Base-by-base conservation (phyloP, 2,329 filamentous ascomycete species). In the Cladophialophora carrionii region DNA sequence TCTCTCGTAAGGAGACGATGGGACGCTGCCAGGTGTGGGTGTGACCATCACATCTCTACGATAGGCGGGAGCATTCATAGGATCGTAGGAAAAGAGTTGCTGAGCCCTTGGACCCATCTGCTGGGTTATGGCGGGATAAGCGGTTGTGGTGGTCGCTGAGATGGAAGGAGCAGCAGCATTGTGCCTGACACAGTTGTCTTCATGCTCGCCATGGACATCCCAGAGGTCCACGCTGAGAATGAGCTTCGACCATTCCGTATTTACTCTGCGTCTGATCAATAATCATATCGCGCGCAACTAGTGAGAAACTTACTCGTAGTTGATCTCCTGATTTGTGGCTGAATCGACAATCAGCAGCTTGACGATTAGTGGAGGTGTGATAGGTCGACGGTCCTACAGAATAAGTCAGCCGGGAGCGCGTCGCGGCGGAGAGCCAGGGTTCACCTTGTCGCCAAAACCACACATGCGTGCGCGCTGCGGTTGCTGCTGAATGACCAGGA, bases 391-490 rank as follows among this genome's bases (percentile, higher is more conserved):
- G 77, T 99, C 95, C 90, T 96, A 73, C 66, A 70, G 46, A 60
- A 41, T 6, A 46, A 37, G 64, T 70, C 22, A 70, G 63, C 41
- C 24, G 32, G 24, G 20, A 14, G 26, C 48, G 31, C 10, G 31
- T 20, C 29, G 22, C 20, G 52, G 7, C 22, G n/a, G 22, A 34
- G 14, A 31, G 57, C 49, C 65, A 60, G 64, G 63, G 72, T 80
- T 63, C 79, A 95, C 91, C 85, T 98, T 99, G 81, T 99, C 95
- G 68, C 95, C 95, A 80, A 98, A 99, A 7, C 95, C 95, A 80
- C 95, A 99, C 95, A 98, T 98, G 67, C 95, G 90, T 70, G 95
- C 95, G 73, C 95, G 88, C 73, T 91, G 85, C 57, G 95, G 95
- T 77, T 98, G 92, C 80, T 99, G 95, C 71, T 91, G 88, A 66